Evolutionary conservation across 2,329 filamentous ascomycete genomes (phyloP).

Genomic region (Penicillium crustosum): DNA sequence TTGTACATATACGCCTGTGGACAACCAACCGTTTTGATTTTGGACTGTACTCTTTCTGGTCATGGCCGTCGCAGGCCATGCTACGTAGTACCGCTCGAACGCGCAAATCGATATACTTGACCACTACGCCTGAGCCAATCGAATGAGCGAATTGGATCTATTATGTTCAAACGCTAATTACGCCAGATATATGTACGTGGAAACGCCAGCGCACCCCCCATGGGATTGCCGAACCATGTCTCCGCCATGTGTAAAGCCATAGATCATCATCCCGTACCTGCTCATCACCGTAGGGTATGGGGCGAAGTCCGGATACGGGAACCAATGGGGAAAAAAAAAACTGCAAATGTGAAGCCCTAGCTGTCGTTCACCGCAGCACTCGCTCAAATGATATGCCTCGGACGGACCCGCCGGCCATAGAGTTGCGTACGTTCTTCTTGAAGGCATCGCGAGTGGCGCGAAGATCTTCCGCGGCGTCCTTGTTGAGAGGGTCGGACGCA

Average conservation of each 20-base stretch:
- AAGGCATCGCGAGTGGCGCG: conserved; percentile 82
- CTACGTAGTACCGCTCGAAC: not conserved
- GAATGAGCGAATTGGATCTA: conserved; percentile 18
- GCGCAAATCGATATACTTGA: not conserved
- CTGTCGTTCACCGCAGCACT: conserved; percentile 63
- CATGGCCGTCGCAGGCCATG: not conserved
- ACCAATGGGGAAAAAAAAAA: not conserved
- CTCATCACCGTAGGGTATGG: not conserved
- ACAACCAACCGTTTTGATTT: conserved; percentile 26
- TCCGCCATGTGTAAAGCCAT: conserved; percentile 15
- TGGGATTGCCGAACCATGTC: not conserved
- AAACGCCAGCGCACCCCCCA: conserved; percentile 17
- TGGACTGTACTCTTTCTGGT: not conserved
- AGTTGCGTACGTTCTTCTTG: conserved; percentile 80
- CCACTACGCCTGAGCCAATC: not conserved
- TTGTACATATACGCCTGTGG: conserved; percentile 36
- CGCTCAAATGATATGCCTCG: conserved; percentile 73
- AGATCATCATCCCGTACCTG: conserved; percentile 16
- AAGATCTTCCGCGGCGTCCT: conserved; percentile 93
- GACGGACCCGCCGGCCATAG: conserved; percentile 79
- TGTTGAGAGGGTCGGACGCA: conserved; percentile 94
- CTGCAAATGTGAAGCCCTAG: not conserved
- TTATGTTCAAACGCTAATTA: conserved; percentile 39
- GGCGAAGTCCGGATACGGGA: not conserved
- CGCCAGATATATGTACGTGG: conserved; percentile 29